A percentile compares a stretch with the other conserved stretches of the same genome.
Evolutionary conservation across 768 basidiomycete species (phyloP).

Genomic region (Suillus subluteus): DNA sequence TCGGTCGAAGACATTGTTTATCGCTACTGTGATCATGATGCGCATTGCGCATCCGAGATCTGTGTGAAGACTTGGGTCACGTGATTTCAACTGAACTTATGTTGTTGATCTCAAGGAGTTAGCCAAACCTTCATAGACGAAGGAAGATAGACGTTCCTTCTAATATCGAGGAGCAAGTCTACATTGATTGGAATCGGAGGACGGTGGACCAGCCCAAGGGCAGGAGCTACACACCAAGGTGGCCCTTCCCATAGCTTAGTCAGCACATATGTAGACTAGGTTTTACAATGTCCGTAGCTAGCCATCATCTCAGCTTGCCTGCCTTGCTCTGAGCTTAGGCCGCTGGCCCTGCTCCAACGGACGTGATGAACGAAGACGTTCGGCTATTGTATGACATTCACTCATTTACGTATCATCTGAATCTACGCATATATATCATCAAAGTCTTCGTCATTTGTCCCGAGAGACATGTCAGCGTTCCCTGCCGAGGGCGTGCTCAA

Average conservation of each 20-base stretch:
- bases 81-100: not conserved
- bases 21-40: not conserved
- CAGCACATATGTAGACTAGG: too few relatives aligned
- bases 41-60: not conserved
- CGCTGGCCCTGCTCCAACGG: too few relatives aligned
- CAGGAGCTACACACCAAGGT: too few relatives aligned
- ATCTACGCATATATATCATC: slow-evolving; percentile 64
- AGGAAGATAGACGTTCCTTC: not conserved
- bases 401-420: not conserved
- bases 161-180: not conserved
- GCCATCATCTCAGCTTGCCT: too few relatives aligned
- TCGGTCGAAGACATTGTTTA: slow-evolving; percentile 16
- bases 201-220: too few relatives aligned
- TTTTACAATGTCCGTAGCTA: too few relatives aligned
- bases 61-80: not conserved
- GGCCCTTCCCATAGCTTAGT: too few relatives aligned
- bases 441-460: slow-evolving; percentile 55
- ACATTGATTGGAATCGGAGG: not conserved
- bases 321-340: too few relatives aligned
- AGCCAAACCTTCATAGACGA: not conserved
- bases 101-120: too few relatives aligned
- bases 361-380: not conserved
- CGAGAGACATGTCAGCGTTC: slow-evolving; percentile 18
- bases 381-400: slow-evolving; percentile 12
- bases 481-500: slow-evolving; percentile 19